A percentile compares a stretch with the other conserved stretches of the same genome.
Evolutionary conservation across 768 basidiomycete genomes (phyloP).

Genomic region (Tylopilus balloui): DNA sequence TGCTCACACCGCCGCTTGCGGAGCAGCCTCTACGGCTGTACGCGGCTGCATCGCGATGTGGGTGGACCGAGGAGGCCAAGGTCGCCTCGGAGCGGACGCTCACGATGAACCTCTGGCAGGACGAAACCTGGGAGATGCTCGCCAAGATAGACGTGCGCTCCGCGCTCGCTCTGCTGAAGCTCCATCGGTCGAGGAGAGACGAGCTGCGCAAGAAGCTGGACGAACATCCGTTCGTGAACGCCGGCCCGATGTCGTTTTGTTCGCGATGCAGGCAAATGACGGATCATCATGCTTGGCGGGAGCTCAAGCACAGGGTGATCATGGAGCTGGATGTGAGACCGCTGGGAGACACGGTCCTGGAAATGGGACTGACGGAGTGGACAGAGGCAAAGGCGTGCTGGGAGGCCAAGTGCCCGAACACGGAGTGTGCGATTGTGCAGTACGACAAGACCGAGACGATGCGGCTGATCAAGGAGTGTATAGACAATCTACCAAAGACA

Average conservation of each 20-base stretch:
- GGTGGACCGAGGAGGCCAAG: conserved; percentile 54
- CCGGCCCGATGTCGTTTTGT: conserved; percentile 40
- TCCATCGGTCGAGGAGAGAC: conserved; percentile 52
- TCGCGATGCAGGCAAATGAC: conserved; percentile 45
- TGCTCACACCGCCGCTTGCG: conserved; percentile 48
- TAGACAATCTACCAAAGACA: conserved; percentile 44
- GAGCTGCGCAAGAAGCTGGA: conserved; percentile 45
- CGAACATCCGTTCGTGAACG: conserved; percentile 54
- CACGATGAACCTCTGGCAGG: conserved; percentile 46
- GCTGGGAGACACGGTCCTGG: conserved; percentile 52
- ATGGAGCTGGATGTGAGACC: conserved; percentile 57
- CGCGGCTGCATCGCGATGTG: conserved; percentile 50
- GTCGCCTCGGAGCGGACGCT: conserved; percentile 53
- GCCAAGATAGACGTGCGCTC: conserved; percentile 45
- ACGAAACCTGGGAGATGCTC: conserved; percentile 42
- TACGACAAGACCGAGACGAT: conserved; percentile 56
- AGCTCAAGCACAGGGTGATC: conserved; percentile 54
- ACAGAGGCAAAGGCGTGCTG: conserved; percentile 58
- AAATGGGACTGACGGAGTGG: conserved; percentile 49
- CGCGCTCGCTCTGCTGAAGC: conserved; percentile 49
- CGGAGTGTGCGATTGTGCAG: conserved; percentile 43
- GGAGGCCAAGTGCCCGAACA: conserved; percentile 48
- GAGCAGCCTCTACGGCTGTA: conserved; percentile 52
- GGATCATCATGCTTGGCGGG: conserved; percentile 61
- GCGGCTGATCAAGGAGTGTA: conserved; percentile 50